A percentile compares a stretch with the other conserved stretches of the same genome.
Conservation (phyloP, 495 filamentous ascomycete species). For the Penicillium chermesinum region DNA sequence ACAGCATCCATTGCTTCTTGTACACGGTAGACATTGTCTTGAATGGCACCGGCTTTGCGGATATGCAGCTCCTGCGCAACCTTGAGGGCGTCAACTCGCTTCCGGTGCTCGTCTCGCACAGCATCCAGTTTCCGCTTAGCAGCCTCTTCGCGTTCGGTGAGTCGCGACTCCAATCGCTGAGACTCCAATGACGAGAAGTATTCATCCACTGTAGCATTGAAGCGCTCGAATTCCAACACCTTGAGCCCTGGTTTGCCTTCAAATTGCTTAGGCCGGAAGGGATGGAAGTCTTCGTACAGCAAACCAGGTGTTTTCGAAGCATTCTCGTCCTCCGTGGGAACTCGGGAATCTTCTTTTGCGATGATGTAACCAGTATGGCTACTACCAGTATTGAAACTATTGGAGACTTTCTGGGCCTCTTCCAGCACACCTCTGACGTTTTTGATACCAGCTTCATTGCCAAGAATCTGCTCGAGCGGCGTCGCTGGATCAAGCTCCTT, state of each 20-base stretch:
- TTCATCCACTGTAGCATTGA: conserved; percentile 90
- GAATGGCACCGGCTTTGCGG: conserved; percentile 82
- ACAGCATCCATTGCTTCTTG: conserved; percentile 88
- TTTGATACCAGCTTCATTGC: conserved; percentile 57
- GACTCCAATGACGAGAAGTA: conserved; percentile 96
- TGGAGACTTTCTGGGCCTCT: conserved; percentile 54
- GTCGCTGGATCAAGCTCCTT: conserved; percentile 60
- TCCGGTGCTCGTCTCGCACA: conserved; percentile 73
- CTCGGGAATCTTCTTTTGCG: conserved; percentile 55
- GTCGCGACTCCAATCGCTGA: conserved; percentile 78
- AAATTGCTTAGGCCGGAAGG: conserved; percentile 83
- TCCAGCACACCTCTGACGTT: conserved; percentile 58
- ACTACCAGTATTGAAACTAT: conserved; percentile 27
- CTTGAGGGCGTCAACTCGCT: conserved; percentile 76
- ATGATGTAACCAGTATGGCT: conserved; percentile 74
- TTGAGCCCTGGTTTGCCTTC: conserved; percentile 56
- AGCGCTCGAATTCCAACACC: conserved; percentile 71
- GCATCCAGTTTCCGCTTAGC: conserved; percentile 80
- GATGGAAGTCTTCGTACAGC: conserved; percentile 93
- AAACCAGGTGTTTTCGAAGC: conserved; percentile 43
- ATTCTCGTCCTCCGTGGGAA: conserved; percentile 31
- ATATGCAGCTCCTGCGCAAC: conserved; percentile 75
- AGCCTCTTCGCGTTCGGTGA: conserved; percentile 73
- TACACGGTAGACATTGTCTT: conserved; percentile 82
- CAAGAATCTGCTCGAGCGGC: conserved; percentile 62